Percentiles rank a stretch among this genome's conserved stretches.
phyloP scores from a whole-genome alignment of 2,329 filamentous ascomycete species.

The Knoxdaviesia proteae region DNA sequence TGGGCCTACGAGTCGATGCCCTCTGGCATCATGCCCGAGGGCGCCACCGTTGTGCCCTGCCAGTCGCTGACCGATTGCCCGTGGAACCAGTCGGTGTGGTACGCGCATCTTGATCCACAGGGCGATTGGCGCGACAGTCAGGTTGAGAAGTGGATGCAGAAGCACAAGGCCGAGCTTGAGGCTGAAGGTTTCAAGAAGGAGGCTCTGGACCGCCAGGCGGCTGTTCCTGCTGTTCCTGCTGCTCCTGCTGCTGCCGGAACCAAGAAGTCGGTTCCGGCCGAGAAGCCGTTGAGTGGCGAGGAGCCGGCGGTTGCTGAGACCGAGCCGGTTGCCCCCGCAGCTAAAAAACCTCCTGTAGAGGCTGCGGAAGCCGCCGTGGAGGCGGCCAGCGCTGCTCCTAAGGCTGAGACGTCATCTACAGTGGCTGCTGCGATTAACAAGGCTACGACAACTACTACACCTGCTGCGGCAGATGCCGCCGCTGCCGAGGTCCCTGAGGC shows the following conservation, averaged over 20 bases:
- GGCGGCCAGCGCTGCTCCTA: no score
- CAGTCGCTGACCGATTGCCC: constrained; percentile 22
- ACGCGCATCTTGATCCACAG: constrained; percentile 24
- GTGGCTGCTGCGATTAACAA: no score
- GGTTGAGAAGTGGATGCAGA: constrained; percentile 15
- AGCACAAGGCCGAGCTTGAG: constrained; percentile 3
- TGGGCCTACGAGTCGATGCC: constrained; percentile 44
- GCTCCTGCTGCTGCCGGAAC: no score
- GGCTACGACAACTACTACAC: no score
- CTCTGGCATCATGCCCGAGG: constrained; percentile 46
- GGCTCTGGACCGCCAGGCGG: background rate
- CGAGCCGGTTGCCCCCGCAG: constrained; percentile 5
- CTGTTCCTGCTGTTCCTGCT: background rate
- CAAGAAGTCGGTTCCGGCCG: background rate
- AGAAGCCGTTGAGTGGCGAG: constrained; percentile 3
- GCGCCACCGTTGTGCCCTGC: constrained; percentile 23
- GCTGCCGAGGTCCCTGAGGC: background rate
- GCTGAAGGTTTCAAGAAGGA: constrained; percentile 4
- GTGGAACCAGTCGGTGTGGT: constrained; percentile 29
- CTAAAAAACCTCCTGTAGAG: background rate
- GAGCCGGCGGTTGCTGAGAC: constrained; percentile 2
- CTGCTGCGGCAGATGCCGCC: background rate
- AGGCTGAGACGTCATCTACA: no score
- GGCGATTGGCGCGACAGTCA: constrained; percentile 19
- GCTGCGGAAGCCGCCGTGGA: no score